Evolutionary conservation across 352 stramenopile species (phyloP).

Genomic region (Aphanomyces stellatus): DNA sequence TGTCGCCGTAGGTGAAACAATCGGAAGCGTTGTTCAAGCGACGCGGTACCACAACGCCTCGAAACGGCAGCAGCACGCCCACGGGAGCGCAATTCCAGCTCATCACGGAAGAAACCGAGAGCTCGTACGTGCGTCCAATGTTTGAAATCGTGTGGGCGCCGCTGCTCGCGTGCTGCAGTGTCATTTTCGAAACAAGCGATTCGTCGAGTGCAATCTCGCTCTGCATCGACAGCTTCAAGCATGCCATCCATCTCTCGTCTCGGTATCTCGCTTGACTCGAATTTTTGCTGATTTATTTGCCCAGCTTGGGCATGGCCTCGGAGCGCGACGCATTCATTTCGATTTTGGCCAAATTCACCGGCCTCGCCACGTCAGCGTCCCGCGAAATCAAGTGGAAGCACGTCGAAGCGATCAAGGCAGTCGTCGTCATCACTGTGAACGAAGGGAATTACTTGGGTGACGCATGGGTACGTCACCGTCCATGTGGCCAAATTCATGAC

Average conservation of each 20-base stretch:
- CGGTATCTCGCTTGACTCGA: slow-evolving; percentile 24
- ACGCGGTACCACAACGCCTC: neutral
- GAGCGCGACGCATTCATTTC: slow-evolving; percentile 95
- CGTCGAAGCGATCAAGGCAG: slow-evolving; percentile 94
- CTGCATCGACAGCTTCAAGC: slow-evolving; percentile 93
- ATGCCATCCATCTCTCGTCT: slow-evolving; percentile 88
- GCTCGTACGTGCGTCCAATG: slow-evolving; percentile 90
- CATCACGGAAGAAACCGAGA: slow-evolving; percentile 57
- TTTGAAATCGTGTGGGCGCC: slow-evolving; percentile 98
- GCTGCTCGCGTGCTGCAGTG: slow-evolving; percentile 93
- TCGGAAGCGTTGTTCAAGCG: slow-evolving; percentile 68
- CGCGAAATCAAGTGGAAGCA: slow-evolving; percentile 95
- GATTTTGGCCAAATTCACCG: slow-evolving; percentile 94
- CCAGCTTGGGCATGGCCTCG: slow-evolving; percentile 77
- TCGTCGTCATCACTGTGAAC: slow-evolving; percentile 95
- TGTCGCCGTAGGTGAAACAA: slow-evolving; percentile 22
- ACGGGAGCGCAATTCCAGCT: slow-evolving; percentile 39
- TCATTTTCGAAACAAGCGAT: slow-evolving; percentile 94
- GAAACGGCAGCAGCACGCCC: slow-evolving; percentile 3
- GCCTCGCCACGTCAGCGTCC: slow-evolving; percentile 87
- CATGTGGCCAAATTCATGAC: neutral
- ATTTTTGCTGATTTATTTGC: too few relatives aligned
- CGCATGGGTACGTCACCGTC: slow-evolving; percentile 75
- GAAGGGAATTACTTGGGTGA: slow-evolving; percentile 96
- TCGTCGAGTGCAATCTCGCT: slow-evolving; percentile 89